Evolutionary conservation across 1,139 yeast genomes (phyloP).

Genomic region (Tardiomyces blankii): DNA sequence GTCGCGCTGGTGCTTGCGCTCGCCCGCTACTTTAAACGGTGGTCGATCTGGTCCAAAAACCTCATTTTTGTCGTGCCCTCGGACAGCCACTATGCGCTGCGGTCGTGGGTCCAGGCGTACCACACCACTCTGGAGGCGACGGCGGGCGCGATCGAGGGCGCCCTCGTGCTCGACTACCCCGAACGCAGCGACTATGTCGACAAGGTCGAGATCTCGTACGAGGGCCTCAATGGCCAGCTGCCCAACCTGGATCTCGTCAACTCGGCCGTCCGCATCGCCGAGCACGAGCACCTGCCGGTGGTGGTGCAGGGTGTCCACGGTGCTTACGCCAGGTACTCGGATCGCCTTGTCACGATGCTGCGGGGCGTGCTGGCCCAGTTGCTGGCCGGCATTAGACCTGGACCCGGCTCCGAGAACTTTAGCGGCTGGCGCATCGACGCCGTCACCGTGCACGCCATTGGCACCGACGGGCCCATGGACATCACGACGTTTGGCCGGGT

Average conservation of each 20-base stretch:
- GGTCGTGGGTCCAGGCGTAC: slow-evolving; percentile 92
- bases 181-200: slow-evolving; percentile 52
- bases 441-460: slow-evolving; percentile 61
- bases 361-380: slow-evolving; percentile 60
- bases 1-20: slow-evolving; percentile 61
- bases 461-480: slow-evolving; percentile 50
- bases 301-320: slow-evolving; percentile 46
- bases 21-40: slow-evolving; percentile 66
- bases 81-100: slow-evolving; percentile 54
- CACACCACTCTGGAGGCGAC: slow-evolving; percentile 77
- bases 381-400: slow-evolving; percentile 51
- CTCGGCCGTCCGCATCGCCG: slow-evolving; percentile 58
- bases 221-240: slow-evolving; percentile 88
- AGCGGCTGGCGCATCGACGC: slow-evolving; percentile 97
- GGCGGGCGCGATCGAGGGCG: slow-evolving; percentile 95
- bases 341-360: slow-evolving; percentile 49
- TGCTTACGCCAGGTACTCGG: slow-evolving; percentile 25
- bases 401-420: slow-evolving; percentile 75
- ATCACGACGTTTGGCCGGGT: slow-evolving; percentile 88
- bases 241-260: slow-evolving; percentile 89
- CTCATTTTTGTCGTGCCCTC: slow-evolving; percentile 77
- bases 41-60: slow-evolving; percentile 95
- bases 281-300: slow-evolving; percentile 63
- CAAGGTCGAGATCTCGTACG: slow-evolving; percentile 63
- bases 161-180: slow-evolving; percentile 74